These are phyloP conservation scores for Colletotrichum euphorbiae DNA, from an alignment of 2,329 filamentous ascomycete genomes.

Conservation along the genomic window DNA sequence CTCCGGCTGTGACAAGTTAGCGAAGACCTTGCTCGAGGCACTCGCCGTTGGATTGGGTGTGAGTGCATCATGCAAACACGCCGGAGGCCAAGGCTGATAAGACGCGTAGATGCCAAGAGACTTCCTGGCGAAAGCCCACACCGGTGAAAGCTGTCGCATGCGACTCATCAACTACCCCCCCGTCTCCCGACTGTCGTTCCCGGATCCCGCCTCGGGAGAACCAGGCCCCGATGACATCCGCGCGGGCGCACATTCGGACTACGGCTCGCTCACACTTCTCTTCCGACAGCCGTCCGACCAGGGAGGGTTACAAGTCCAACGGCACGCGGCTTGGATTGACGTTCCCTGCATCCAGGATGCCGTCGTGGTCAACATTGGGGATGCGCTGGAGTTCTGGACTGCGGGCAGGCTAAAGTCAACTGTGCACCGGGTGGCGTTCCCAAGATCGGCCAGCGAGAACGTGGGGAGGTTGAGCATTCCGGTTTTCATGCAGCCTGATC, in stretches of 20 bases:
- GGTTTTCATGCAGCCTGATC: constrained; percentile 39
- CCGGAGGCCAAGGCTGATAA: neutral
- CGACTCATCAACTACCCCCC: constrained; percentile 69
- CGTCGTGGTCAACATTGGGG: constrained; percentile 82
- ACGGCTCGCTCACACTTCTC: constrained; percentile 77
- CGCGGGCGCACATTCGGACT: constrained; percentile 93
- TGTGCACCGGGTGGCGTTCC: constrained; percentile 87
- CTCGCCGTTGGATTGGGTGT: constrained; percentile 82
- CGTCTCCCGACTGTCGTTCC: constrained; percentile 76
- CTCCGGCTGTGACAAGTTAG: constrained; percentile 22
- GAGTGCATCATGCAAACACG: constrained; percentile 40
- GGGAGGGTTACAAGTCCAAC: constrained; percentile 86
- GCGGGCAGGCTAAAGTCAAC: constrained; percentile 87
- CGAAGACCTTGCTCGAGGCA: constrained; percentile 32
- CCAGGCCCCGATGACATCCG: constrained; percentile 72
- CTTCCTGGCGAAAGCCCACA: constrained; percentile 67
- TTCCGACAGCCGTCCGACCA: constrained; percentile 82
- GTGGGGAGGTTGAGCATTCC: constrained; percentile 39
- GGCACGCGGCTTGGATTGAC: constrained; percentile 64
- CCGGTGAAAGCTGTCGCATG: constrained; percentile 51
- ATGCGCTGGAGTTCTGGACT: constrained; percentile 87
- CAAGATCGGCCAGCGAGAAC: constrained; percentile 42
- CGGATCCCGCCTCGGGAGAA: constrained; percentile 43
- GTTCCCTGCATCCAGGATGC: constrained; percentile 47
- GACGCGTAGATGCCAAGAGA: constrained; percentile 50